Evolutionary conservation across 192 early-diverging fungal genomes (phyloP).

Genomic region (Rhizoclosmatium sp.): DNA sequence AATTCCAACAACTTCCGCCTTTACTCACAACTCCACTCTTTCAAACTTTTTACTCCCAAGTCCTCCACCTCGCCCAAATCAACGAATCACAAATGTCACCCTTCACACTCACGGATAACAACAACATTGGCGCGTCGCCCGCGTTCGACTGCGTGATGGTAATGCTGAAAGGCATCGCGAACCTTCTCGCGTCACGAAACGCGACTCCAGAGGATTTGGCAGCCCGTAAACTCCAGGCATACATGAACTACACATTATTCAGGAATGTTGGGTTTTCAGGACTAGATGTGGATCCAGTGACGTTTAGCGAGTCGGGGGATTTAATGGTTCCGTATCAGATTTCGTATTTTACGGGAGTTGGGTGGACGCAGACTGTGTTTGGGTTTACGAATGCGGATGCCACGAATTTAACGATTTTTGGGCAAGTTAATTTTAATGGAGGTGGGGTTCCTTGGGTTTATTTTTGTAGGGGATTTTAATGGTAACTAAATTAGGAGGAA

Average conservation of each 20-base stretch:
- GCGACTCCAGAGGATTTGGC: conserved; percentile 1
- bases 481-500: background rate
- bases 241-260: conserved; percentile 15
- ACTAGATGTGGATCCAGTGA: background rate
- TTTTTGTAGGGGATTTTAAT: background rate
- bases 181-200: background rate
- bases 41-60: background rate
- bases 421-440: background rate
- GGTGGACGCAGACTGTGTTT: background rate
- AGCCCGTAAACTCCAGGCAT: background rate
- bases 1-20: conserved; percentile 4
- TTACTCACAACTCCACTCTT: background rate
- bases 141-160: conserved; percentile 17
- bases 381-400: background rate
- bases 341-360: conserved; percentile 13
- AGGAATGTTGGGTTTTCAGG: conserved; percentile 6
- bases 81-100: background rate
- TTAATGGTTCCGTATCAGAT: conserved; percentile 12
- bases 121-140: background rate
- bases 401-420: background rate
- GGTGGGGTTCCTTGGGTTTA: background rate
- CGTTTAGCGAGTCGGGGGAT: conserved; percentile 3
- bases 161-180: conserved; percentile 13
- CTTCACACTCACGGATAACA: background rate
- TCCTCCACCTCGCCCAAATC: background rate